phyloP scores from a whole-genome alignment of 2,329 filamentous ascomycete species.

The Alternaria arborescens region DNA sequence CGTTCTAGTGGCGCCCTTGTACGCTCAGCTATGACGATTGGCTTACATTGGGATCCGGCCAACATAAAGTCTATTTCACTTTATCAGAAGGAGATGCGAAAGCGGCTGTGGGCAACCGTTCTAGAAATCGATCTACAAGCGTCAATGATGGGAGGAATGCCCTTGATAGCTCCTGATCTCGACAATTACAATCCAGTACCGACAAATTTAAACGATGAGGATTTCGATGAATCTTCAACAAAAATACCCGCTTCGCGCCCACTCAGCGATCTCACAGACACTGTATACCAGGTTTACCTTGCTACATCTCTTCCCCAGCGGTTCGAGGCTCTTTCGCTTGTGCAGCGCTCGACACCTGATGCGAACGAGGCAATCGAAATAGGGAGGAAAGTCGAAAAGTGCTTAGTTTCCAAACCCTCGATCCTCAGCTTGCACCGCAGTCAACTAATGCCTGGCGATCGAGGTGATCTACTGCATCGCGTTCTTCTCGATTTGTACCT shows the following conservation, averaged over 20 bases:
- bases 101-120: constrained; percentile 57
- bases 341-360: constrained; percentile 23
- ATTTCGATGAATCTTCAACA: constrained; percentile 24
- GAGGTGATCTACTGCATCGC: constrained; percentile 23
- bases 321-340: constrained; percentile 24
- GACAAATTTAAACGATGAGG: constrained; percentile 29
- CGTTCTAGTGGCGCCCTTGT: constrained; percentile 48
- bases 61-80: constrained; percentile 44
- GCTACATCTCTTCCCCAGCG: constrained; percentile 27
- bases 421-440: constrained; percentile 15
- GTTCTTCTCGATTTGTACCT: constrained; percentile 29
- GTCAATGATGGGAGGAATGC: constrained; percentile 30
- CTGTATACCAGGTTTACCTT: constrained; percentile 27
- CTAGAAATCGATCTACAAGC: constrained; percentile 52
- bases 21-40: constrained; percentile 54
- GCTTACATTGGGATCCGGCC: constrained; percentile 53
- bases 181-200: constrained; percentile 16
- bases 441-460: constrained; percentile 3
- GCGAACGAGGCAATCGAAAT: constrained; percentile 20
- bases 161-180: constrained; percentile 24
- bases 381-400: constrained; percentile 22
- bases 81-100: constrained; percentile 52
- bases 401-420: constrained; percentile 19
- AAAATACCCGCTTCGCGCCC: constrained; percentile 17
- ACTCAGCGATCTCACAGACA: constrained; percentile 24